These are phyloP conservation scores for Bombardia bombarda DNA, from an alignment of 495 filamentous ascomycete genomes.

Conservation along the genomic window DNA sequence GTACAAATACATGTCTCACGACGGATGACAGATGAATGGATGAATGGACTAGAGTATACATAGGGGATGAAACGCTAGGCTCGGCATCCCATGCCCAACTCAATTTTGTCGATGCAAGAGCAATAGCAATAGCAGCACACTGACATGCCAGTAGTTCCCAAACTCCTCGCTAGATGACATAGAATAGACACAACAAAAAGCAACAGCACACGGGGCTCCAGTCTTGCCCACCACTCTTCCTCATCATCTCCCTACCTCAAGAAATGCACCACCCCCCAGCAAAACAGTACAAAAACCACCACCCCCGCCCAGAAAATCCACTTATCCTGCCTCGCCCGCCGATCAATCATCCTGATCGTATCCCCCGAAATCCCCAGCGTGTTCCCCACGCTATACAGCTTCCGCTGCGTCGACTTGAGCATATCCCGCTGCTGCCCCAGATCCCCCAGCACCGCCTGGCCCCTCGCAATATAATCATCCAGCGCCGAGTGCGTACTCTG, in stretches of 20 bases:
- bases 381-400: constrained; percentile 86
- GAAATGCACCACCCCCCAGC: constrained; percentile 80
- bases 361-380: constrained; percentile 90
- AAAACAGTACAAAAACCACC: constrained; percentile 84
- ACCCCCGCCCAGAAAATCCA: constrained; percentile 95
- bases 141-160: constrained; percentile 1
- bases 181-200: not conserved
- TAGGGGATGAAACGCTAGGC: too few species aligned
- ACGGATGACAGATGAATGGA: not conserved
- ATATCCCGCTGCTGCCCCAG: constrained; percentile 86
- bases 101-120: not conserved
- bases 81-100: too few species aligned
- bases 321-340: constrained; percentile 88
- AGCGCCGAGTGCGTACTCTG: constrained; percentile 66
- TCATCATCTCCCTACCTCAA: constrained; percentile 44
- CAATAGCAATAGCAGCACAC: not conserved
- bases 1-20: not conserved
- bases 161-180: constrained; percentile 17
- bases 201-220: not conserved
- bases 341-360: constrained; percentile 91
- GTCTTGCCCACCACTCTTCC: not conserved
- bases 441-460: constrained; percentile 82
- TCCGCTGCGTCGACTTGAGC: constrained; percentile 85
- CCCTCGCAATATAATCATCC: constrained; percentile 89
- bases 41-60: too few species aligned